phyloP scores from a whole-genome alignment of 495 filamentous ascomycete species.

The Trichocladium uniseriatum region DNA sequence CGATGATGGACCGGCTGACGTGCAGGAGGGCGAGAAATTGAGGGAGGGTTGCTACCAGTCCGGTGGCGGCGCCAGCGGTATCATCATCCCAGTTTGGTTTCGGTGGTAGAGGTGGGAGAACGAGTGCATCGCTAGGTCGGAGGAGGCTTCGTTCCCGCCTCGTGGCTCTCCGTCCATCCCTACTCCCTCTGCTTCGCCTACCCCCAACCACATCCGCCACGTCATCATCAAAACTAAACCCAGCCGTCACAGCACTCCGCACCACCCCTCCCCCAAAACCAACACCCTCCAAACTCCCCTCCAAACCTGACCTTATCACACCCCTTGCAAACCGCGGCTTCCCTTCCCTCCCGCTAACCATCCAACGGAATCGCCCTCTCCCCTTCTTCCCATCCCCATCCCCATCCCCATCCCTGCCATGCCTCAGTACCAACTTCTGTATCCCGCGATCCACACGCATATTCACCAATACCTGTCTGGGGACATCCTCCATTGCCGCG shows the following conservation, averaged over 20 bases:
- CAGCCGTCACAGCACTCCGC: not conserved
- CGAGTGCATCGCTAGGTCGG: too few relatives aligned
- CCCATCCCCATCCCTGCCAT: too few relatives aligned
- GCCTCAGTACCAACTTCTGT: conserved; percentile 7
- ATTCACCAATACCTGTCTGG: conserved; percentile 3
- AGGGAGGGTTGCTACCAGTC: conserved; percentile 12
- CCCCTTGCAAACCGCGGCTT: not conserved
- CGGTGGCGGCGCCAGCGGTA: not conserved
- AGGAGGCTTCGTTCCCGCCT: too few relatives aligned
- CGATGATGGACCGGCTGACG: conserved; percentile 4
- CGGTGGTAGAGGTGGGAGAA: too few relatives aligned
- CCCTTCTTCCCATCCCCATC: too few relatives aligned
- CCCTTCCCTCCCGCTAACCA: too few relatives aligned
- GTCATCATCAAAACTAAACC: not conserved
- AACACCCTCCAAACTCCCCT: too few relatives aligned
- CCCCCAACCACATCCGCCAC: not conserved
- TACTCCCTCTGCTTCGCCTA: too few relatives aligned
- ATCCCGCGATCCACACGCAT: conserved; percentile 7
- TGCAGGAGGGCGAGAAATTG: conserved; percentile 14
- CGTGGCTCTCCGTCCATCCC: too few relatives aligned
- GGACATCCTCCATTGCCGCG: conserved; percentile 15
- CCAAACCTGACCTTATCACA: too few relatives aligned
- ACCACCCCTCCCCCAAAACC: not conserved
- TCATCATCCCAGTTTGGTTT: too few relatives aligned
- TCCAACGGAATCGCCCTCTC: conserved; percentile 4